phyloP scores from a whole-genome alignment of 176 grass and related monocot species.

The Zoysia japonica region DNA sequence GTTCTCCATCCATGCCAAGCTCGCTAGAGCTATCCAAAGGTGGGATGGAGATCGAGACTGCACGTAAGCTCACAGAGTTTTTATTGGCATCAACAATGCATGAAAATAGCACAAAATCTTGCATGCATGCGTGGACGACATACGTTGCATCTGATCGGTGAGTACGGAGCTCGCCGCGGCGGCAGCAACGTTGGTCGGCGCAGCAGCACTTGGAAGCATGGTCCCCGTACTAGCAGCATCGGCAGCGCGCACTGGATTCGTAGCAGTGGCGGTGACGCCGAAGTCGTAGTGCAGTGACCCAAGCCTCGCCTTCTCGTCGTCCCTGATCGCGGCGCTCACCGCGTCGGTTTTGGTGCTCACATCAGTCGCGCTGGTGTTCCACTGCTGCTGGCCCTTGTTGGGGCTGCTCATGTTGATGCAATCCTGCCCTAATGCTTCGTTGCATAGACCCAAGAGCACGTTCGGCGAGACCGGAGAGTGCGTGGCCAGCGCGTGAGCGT shows the following conservation, averaged over 20 bases:
- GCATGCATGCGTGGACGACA: slow-evolving; percentile 15
- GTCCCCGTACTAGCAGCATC: not conserved
- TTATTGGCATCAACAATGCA: not conserved
- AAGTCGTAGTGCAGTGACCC: slow-evolving; percentile 52
- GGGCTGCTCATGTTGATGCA: slow-evolving; percentile 20
- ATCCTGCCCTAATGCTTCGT: slow-evolving; percentile 35
- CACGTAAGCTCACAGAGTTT: no score
- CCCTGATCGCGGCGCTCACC: slow-evolving; percentile 42
- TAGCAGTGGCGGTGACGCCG: slow-evolving; percentile 9
- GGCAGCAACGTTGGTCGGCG: not conserved
- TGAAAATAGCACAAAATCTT: no score
- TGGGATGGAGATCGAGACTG: slow-evolving; percentile 34
- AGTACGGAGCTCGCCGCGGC: slow-evolving; percentile 29
- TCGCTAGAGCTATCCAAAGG: slow-evolving; percentile 39
- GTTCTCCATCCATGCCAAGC: slow-evolving; percentile 35
- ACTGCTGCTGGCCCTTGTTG: slow-evolving; percentile 20
- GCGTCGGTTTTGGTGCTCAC: slow-evolving; percentile 37
- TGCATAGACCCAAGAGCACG: slow-evolving; percentile 33
- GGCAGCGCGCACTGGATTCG: slow-evolving; percentile 12
- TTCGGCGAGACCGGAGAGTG: not conserved
- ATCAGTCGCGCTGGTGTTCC: not conserved
- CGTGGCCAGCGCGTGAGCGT: not conserved
- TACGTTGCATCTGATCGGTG: slow-evolving; percentile 69
- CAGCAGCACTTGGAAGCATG: slow-evolving; percentile 13
- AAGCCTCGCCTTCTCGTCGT: slow-evolving; percentile 49